Evolutionary conservation across 129 eudicot species (phyloP).

Genomic region (Flaveria ramosissima): DNA sequence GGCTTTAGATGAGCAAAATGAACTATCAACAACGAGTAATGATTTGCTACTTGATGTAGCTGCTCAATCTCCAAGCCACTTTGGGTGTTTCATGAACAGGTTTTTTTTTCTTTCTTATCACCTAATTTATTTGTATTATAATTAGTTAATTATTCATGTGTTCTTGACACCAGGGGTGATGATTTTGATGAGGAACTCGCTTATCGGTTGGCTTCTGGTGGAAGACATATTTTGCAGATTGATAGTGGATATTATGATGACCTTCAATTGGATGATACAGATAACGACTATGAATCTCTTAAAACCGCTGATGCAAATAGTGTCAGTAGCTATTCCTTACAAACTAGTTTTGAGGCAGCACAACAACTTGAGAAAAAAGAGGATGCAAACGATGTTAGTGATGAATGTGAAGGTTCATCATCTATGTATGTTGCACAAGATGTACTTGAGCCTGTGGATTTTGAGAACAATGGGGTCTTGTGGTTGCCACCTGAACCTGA

Average conservation of each 20-base stretch:
- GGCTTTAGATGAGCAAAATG: conserved; percentile 39
- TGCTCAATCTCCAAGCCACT: conserved; percentile 40
- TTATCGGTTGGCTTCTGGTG: conserved; percentile 44
- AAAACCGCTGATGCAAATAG: conserved; percentile 50
- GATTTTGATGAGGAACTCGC: conserved; percentile 69
- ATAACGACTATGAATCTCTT: conserved; percentile 47
- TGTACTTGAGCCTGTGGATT: conserved; percentile 85
- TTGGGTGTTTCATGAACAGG: conserved; percentile 60
- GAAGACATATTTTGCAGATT: conserved; percentile 45
- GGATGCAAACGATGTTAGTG: conserved; percentile 54
- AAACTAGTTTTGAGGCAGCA: conserved; percentile 44
- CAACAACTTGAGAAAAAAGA: conserved; percentile 49
- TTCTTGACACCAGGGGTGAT: conserved; percentile 54
- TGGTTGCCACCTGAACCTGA: conserved; percentile 99
- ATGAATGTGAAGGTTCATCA: conserved; percentile 83
- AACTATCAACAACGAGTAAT: conserved; percentile 36
- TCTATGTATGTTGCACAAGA: conserved; percentile 68
- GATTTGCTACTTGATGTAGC: conserved; percentile 35
- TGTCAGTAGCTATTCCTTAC: conserved; percentile 47
- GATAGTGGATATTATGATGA: conserved; percentile 53
- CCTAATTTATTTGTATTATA: neutral
- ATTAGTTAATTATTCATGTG: conserved; percentile 9
- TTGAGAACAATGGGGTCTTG: conserved; percentile 91
- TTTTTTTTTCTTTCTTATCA: conserved; percentile 15
- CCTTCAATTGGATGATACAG: conserved; percentile 47